phyloP scores from a whole-genome alignment of 2,329 filamentous ascomycete genomes.

The Exophiala mesophila region DNA sequence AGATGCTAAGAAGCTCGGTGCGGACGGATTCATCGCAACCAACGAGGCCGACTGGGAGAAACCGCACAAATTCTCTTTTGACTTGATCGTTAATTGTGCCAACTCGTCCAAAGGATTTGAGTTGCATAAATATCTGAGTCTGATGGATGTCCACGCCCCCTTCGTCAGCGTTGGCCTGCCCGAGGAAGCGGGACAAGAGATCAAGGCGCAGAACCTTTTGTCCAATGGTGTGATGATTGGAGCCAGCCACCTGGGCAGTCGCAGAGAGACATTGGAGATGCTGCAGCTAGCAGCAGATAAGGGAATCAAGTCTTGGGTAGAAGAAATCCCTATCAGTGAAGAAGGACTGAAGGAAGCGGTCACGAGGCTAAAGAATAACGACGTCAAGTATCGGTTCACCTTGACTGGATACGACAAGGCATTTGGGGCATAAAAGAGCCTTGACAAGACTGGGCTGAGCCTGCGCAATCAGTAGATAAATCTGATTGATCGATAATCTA shows the following conservation, averaged over 20 bases:
- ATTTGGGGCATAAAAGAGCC: slow-evolving; percentile 4
- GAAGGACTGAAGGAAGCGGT: slow-evolving; percentile 65
- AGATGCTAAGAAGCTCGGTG: slow-evolving; percentile 54
- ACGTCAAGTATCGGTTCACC: slow-evolving; percentile 68
- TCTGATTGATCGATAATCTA: no score
- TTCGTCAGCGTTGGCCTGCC: slow-evolving; percentile 57
- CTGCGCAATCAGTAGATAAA: no score
- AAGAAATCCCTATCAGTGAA: slow-evolving; percentile 66
- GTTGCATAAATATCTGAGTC: slow-evolving; percentile 46
- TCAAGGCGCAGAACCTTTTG: slow-evolving; percentile 70
- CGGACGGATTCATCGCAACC: slow-evolving; percentile 56
- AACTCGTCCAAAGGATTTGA: slow-evolving; percentile 66
- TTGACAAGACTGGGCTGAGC: no score
- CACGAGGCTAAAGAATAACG: slow-evolving; percentile 63
- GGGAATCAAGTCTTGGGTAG: slow-evolving; percentile 62
- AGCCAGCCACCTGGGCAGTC: slow-evolving; percentile 64
- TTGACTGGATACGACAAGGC: slow-evolving; percentile 39
- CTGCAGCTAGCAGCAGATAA: slow-evolving; percentile 64
- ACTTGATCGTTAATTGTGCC: slow-evolving; percentile 67
- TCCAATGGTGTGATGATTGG: slow-evolving; percentile 67
- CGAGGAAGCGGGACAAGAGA: slow-evolving; percentile 61
- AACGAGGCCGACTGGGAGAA: slow-evolving; percentile 55
- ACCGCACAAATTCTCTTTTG: slow-evolving; percentile 50
- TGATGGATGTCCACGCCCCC: slow-evolving; percentile 48
- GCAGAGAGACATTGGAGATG: slow-evolving; percentile 67